phyloP scores from a whole-genome alignment of 1,284 basidiomycete species.

The Cryptococcus depauperatus region DNA sequence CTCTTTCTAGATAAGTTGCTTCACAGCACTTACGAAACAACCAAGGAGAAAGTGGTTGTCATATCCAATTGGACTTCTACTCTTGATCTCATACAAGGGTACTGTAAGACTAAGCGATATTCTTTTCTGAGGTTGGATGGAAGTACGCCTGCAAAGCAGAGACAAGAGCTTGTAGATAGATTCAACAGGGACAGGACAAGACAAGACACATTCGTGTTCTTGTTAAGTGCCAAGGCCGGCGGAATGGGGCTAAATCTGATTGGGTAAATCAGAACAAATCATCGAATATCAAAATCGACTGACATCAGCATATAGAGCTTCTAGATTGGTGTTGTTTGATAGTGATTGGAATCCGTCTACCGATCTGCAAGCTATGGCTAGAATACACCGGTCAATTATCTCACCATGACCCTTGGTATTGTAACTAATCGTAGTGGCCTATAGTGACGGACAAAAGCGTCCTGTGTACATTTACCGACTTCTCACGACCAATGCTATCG shows the following conservation, averaged over 20 bases:
- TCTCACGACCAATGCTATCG: conserved; percentile 53
- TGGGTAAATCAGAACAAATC: conserved; percentile 35
- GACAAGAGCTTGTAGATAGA: conserved; percentile 53
- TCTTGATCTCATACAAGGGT: conserved; percentile 80
- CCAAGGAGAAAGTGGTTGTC: conserved; percentile 86
- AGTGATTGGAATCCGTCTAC: conserved; percentile 66
- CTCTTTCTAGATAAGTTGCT: conserved; percentile 67
- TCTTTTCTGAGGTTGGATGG: conserved; percentile 82
- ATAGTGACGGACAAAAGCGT: conserved; percentile 86
- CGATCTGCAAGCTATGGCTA: conserved; percentile 94
- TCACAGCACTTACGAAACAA: conserved; percentile 54
- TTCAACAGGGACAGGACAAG: conserved; percentile 36
- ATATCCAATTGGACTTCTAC: conserved; percentile 87
- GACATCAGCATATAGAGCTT: conserved; percentile 52
- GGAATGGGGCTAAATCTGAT: conserved; percentile 92
- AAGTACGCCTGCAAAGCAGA: conserved; percentile 66
- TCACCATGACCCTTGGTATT: conserved; percentile 1
- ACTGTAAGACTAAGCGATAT: conserved; percentile 68
- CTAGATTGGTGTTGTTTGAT: conserved; percentile 68
- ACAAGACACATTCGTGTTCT: conserved; percentile 59
- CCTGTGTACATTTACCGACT: conserved; percentile 91
- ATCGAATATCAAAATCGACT: conserved; percentile 1
- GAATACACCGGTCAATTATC: conserved; percentile 70
- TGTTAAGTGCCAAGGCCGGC: conserved; percentile 91
- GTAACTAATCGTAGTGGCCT: too few species aligned